Conservation (phyloP, 1,284 basidiomycete species). For the Malassezia vespertilionis region DNA sequence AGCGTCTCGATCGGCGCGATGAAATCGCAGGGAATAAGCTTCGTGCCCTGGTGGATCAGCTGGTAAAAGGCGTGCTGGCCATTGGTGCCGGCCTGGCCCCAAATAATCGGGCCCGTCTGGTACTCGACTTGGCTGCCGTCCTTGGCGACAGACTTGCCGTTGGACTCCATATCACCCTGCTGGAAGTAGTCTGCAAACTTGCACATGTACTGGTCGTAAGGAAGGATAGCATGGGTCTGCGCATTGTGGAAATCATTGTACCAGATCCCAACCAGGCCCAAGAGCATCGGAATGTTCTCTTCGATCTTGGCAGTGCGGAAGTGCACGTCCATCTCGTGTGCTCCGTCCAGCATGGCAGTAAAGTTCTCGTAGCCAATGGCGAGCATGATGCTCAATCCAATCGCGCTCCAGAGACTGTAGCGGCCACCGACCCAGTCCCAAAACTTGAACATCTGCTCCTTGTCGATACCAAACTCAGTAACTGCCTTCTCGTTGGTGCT, state of each 20-base stretch:
- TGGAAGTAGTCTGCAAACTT: conserved; percentile 99
- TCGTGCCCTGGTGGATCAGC: conserved; percentile 68
- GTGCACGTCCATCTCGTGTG: conserved; percentile 94
- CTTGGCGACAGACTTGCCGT: conserved; percentile 94
- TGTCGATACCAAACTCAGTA: conserved; percentile 82
- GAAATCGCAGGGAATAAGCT: conserved; percentile 76
- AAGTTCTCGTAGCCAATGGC: conserved; percentile 91
- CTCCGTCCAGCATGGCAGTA: conserved; percentile 74
- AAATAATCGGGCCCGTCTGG: conserved; percentile 96
- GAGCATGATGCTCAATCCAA: conserved; percentile 85
- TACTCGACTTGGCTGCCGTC: conserved; percentile 81
- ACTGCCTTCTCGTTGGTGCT: conserved; percentile 92
- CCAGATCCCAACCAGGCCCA: conserved; percentile 90
- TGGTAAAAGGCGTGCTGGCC: conserved; percentile 99
- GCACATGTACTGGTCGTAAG: conserved; percentile 97
- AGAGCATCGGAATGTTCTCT: conserved; percentile 79
- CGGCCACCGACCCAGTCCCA: conserved; percentile 99
- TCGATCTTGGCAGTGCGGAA: conserved; percentile 80
- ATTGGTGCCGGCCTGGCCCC: conserved; percentile 96
- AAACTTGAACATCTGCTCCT: conserved; percentile 97
- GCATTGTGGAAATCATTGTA: conserved; percentile 96
- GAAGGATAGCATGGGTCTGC: conserved; percentile 86
- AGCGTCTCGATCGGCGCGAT: conserved; percentile 84
- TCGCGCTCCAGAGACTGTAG: conserved; percentile 96
- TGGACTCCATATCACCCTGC: conserved; percentile 99